Conservation (phyloP, 208 protist species). For the Acanthamoeba castellanii region DNA sequence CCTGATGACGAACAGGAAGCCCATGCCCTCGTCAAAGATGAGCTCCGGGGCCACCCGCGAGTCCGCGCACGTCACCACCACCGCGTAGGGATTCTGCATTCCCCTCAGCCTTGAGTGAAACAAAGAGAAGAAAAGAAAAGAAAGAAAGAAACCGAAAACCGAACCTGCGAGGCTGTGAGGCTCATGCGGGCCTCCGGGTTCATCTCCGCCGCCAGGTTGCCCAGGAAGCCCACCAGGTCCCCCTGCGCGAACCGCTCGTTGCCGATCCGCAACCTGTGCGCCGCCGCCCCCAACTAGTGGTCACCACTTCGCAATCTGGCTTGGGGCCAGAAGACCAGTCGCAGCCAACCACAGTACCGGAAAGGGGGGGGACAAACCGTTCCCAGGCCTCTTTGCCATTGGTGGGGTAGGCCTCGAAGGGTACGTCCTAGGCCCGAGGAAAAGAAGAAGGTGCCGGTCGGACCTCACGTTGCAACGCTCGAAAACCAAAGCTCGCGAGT, state of each 20-base stretch:
- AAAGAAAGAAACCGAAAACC: neutral
- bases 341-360: neutral
- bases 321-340: neutral
- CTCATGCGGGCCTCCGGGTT: neutral
- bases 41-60: slow-evolving; percentile 26
- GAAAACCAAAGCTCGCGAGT: neutral
- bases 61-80: slow-evolving; percentile 22
- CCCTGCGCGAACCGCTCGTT: neutral
- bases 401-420: neutral
- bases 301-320: too few relatives aligned
- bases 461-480: too few relatives aligned
- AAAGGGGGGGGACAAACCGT: neutral
- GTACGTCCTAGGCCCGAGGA: neutral
- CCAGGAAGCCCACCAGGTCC: neutral
- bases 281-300: too few relatives aligned
- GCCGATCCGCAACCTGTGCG: neutral
- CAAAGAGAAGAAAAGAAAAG: neutral
- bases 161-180: neutral
- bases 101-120: too few relatives aligned
- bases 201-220: neutral
- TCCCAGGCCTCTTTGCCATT: neutral
- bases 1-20: slow-evolving; percentile 1
- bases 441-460: neutral
- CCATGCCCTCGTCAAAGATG: slow-evolving; percentile 50
- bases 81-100: neutral